phyloP scores from a whole-genome alignment of 2,329 filamentous ascomycete species.

The Leptodontidium sp. region DNA sequence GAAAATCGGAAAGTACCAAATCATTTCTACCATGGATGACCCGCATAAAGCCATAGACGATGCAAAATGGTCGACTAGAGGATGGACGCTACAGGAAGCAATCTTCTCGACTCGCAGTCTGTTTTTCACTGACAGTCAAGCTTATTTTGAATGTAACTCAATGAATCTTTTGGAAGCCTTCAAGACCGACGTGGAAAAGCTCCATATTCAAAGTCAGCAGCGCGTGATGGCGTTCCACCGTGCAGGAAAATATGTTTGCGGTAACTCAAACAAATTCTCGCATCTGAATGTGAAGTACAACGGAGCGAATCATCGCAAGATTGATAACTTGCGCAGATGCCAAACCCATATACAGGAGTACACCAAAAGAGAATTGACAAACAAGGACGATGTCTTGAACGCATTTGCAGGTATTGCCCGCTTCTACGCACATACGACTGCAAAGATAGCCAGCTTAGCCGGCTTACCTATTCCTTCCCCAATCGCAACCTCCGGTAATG shows the following conservation, averaged over 20 bases:
- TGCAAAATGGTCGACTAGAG: constrained; percentile 1
- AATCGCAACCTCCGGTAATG: constrained; percentile 1
- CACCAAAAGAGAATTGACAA: constrained; percentile 4
- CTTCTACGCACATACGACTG: neutral
- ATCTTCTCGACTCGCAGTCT: neutral
- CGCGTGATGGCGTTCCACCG: neutral
- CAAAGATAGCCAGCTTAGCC: constrained; percentile 1
- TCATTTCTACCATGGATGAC: constrained; percentile 1
- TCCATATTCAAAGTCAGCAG: neutral
- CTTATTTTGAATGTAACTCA: constrained; percentile 3
- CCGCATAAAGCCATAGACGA: neutral
- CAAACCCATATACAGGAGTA: neutral
- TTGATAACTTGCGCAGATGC: constrained; percentile 1
- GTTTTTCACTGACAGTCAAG: constrained; percentile 3
- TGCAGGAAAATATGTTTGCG: constrained; percentile 3
- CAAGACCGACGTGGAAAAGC: neutral
- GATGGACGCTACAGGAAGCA: neutral
- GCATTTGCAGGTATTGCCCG: constrained; percentile 1
- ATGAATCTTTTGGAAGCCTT: constrained; percentile 3
- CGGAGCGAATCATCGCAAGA: neutral
- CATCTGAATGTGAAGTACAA: neutral
- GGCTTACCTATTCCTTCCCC: constrained; percentile 2
- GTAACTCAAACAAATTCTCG: constrained; percentile 4
- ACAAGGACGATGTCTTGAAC: constrained; percentile 3
- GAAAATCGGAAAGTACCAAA: constrained; percentile 1